Conservation (phyloP, 78 protist species). For the Dictyostelium citrinum region DNA sequence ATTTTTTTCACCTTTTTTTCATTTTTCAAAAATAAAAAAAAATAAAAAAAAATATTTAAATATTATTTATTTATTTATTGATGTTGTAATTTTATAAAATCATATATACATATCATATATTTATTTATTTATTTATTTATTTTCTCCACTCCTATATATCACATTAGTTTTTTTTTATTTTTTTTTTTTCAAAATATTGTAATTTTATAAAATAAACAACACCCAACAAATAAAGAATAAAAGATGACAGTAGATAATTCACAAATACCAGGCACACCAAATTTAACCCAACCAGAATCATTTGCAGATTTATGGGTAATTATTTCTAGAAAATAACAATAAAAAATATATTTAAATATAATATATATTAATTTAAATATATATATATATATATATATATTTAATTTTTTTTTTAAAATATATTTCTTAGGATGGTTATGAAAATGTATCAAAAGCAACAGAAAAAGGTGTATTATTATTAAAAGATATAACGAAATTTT, state of each 20-base stretch:
- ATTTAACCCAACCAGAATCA: slow-evolving; percentile 5
- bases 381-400: background rate
- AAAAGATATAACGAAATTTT: slow-evolving; percentile 42
- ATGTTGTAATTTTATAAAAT: too few species aligned
- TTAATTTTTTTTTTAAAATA: too few species aligned
- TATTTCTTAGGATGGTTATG: slow-evolving; percentile 63
- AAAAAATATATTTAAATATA: background rate
- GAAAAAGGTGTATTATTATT: slow-evolving; percentile 30
- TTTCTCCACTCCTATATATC: too few species aligned
- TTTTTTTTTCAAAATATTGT: background rate
- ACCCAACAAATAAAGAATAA: background rate
- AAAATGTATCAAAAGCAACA: slow-evolving; percentile 52
- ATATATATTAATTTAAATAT: background rate
- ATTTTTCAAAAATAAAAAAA: background rate
- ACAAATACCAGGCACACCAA: background rate
- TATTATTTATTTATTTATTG: too few species aligned
- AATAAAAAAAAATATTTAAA: too few species aligned
- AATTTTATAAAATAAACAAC: background rate
- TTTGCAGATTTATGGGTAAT: slow-evolving; percentile 33
- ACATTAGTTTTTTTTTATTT: background rate
- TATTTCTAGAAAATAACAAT: background rate
- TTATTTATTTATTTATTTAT: too few species aligned
- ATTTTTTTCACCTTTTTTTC: background rate
- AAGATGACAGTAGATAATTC: background rate
- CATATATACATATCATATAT: too few species aligned